Evolutionary conservation across 2,329 filamentous ascomycete species (phyloP), one percentile per base, ranked within the genome.

Genomic region (Neospermospora avenae): DNA sequence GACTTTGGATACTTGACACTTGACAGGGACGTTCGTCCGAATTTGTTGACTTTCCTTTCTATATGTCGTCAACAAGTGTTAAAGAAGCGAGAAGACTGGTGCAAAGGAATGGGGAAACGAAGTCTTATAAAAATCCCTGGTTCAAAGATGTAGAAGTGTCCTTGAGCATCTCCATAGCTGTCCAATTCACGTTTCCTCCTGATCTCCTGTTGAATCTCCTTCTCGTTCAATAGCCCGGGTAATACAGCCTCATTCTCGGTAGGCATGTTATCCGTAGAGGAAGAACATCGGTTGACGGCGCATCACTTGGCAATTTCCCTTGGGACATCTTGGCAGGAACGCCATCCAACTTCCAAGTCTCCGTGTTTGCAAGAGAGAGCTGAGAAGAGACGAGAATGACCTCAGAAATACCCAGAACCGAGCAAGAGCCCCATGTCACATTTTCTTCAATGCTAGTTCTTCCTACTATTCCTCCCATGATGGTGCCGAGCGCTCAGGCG

Each of bases 251-350:
- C 37, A 41, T 6, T 14, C 14, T 28, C 51, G 35, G 51, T 41
- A 37, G 35, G 24, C 35, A 41, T 54, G 20, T 35, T 2, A n/a
- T 6, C 51, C 51, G 35, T 54, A 22, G 51, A 20, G 51, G 20
- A n/a, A 54, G 24, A 54, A 54, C 22, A 41, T 42, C 51, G 35
- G 51, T 54, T 24, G 28, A 51, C 48, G 48, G 48, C 31, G 16
- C 51, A 54, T 54, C 51, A 54, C 51, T 54, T 54, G 51, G 51
- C 51, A 54, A 54, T 54, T 54, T 54, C 14, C n/a, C 37, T 54
- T 54, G 35, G 37, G 37, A 31, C 25, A 14, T n/a, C 51, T 54
- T 54, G 51, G 51, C 51, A 54, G 34, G 34, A 39, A 42, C 51
- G 18, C 48, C 48, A 51, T 51, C 48, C 48, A 51, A 51, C 48